Evolutionary conservation across 2,329 filamentous ascomycete species (phyloP), one percentile per base, ranked within the genome.

Genomic region (Penicillium aurantiogriseum): DNA sequence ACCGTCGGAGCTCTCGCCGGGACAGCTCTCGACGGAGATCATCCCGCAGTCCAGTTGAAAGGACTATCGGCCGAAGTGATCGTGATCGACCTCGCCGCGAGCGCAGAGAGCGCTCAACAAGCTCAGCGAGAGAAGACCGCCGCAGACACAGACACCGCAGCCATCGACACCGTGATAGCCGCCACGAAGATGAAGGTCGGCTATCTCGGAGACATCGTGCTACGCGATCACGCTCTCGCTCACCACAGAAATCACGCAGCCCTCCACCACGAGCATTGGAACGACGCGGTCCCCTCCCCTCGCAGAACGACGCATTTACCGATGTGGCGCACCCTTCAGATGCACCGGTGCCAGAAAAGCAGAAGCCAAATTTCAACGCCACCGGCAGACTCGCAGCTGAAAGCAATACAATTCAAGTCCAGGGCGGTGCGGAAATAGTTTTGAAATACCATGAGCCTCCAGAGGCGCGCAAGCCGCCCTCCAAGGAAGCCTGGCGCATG

Each of bases 371-470:
- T 75, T 96, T 89, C 74, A 85, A 83, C 21, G 85, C 82, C 35
- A 92, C 92, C 0, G 94, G 94, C 29, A 80, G 89, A 8, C 81
- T 99, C 19, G 94, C 94, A 3, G 91, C 92, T 44, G 92, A 91
- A 63, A 92, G 92, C 51, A 97, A 99, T 73, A 86, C 86, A 8
- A 86, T 95, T 61, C 85, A 85, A 21, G 71, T 75, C 10, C 65
- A 67, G 38, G 74, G 72, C 67, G 91, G 90, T 56, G 83, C 83
- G 23, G 87, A 50, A 39, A 63, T 96, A 54, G 86, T 91, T 3
- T 84, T 99, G 46, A 97, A 97, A 79, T 99, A 99, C 75, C 90
- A 97, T 77, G 94, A 99, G 76, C 94, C 94, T 1, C 79, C 91
- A 11, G 94, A 99, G 78, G 91, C 93, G 49, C 89, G 94, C 58